phyloP scores from a whole-genome alignment of 169 alveolate species.

The Eimeria acervulina region DNA sequence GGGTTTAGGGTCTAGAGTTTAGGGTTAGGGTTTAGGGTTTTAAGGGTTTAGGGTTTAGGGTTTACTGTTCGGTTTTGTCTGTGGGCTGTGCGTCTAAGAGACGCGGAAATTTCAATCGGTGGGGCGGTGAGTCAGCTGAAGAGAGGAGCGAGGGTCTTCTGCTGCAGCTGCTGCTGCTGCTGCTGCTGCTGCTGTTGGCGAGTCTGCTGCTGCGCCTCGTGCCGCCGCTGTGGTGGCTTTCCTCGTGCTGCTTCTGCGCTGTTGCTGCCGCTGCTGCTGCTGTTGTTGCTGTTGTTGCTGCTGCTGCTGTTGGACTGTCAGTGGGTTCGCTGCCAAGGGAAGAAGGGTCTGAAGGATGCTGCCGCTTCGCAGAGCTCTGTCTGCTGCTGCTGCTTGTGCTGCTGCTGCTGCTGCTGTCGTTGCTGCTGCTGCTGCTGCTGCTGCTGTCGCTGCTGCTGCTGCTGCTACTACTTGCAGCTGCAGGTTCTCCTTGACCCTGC shows the following conservation, averaged over 20 bases:
- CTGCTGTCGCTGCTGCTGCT: conserved; percentile 22
- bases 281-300: neutral
- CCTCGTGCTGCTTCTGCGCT: neutral
- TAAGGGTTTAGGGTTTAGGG: neutral
- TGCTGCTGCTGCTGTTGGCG: too few relatives aligned
- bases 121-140: neutral
- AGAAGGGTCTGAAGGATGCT: neutral
- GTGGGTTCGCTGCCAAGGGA: neutral
- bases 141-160: too few relatives aligned
- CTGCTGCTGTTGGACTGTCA: too few relatives aligned
- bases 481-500: neutral
- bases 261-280: conserved; percentile 64
- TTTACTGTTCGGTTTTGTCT: neutral
- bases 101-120: neutral
- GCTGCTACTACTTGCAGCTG: neutral
- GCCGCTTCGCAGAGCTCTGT: neutral
- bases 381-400: too few relatives aligned
- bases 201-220: too few relatives aligned
- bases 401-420: conserved; percentile 13
- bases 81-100: neutral
- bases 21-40: neutral
- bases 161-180: too few relatives aligned
- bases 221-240: too few relatives aligned
- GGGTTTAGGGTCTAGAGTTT: neutral
- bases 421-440: neutral